These are phyloP conservation scores for Nitzschia sp. DNA, from an alignment of 108 stramenopile genomes.

Conservation along the genomic window DNA sequence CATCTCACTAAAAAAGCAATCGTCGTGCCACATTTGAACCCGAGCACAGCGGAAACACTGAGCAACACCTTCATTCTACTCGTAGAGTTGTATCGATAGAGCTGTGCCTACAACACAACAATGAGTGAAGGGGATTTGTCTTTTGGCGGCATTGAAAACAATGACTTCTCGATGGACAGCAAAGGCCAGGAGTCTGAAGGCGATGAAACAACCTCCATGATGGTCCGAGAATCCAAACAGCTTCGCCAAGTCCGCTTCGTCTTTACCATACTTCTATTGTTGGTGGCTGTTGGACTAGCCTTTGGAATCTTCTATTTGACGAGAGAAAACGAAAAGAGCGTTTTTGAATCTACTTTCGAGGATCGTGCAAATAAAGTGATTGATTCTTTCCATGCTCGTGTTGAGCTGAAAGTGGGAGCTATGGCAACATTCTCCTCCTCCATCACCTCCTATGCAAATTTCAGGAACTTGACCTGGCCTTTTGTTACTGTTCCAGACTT, in stretches of 20 bases:
- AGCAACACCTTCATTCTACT: no score
- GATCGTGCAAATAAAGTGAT: slow-evolving; percentile 46
- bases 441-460: slow-evolving; percentile 35
- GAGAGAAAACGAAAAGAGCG: slow-evolving; percentile 19
- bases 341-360: slow-evolving; percentile 31
- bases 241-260: slow-evolving; percentile 9
- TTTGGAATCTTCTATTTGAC: slow-evolving; percentile 16
- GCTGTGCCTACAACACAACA: no score
- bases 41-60: no score
- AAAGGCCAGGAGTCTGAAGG: neutral
- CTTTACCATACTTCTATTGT: neutral
- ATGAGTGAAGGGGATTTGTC: no score
- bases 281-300: slow-evolving; percentile 10
- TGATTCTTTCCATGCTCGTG: slow-evolving; percentile 37
- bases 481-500: slow-evolving; percentile 62
- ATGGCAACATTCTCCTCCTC: slow-evolving; percentile 38
- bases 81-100: no score
- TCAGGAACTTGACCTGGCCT: slow-evolving; percentile 37
- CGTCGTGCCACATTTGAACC: no score
- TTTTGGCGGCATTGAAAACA: no score
- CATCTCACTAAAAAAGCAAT: no score
- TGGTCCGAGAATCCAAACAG: neutral
- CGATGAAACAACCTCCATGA: neutral
- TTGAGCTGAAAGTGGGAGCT: slow-evolving; percentile 33
- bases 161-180: no score